Base-by-base conservation (phyloP, 768 basidiomycete genomes). In the Rhizopogon sp. region DNA sequence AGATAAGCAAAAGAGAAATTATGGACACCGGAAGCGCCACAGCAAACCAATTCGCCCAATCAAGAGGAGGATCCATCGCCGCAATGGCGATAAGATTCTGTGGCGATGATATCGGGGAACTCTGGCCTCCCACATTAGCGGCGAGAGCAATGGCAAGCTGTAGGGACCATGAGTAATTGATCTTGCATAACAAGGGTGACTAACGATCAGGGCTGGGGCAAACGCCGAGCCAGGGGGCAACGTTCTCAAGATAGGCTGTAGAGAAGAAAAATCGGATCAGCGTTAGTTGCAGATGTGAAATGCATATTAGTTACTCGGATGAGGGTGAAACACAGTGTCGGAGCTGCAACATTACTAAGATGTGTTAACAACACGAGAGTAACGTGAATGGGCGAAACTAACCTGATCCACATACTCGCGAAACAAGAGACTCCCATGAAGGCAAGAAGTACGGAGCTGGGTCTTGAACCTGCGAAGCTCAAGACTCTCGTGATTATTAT, bases 381-480 rank as follows among this genome's bases (percentile, higher is more conserved):
- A 14, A 16, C 22, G 5, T 35, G 35, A 37, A 37, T 25, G 14
- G 9, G 16, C 16, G 35, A 25, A 49, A 59, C 71, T 43, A 53
- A 87, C 88, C 89, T 94, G 64, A 99, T 98, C 97, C 94, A 98
- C 96, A 98, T 99, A 70, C 91, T 94, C 3, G 95, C 93, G 67
- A 99, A 99, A 65, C 94, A 98, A 2, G 94, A 89, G 16, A 99
- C 94, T 43, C 77, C 84, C 97, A 98, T 98, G 69, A 98, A 91
- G 0, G 93, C 87, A 43, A 99, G 80, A 7, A 99, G 75, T 3
- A 99, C 95, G 0, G 81, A 87, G 57, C 82, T 85, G 2, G 96
- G 97, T 53, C 79, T 79, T 10, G 92, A 87, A 5, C 97, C 96
- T 6, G 97, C 97, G 50, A 98, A 77, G 64, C 85, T 88, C 51